A percentile compares a stretch with the other conserved stretches of the same genome.
Conservation (phyloP, 2,329 filamentous ascomycete genomes). For the Fusarium beomiforme region DNA sequence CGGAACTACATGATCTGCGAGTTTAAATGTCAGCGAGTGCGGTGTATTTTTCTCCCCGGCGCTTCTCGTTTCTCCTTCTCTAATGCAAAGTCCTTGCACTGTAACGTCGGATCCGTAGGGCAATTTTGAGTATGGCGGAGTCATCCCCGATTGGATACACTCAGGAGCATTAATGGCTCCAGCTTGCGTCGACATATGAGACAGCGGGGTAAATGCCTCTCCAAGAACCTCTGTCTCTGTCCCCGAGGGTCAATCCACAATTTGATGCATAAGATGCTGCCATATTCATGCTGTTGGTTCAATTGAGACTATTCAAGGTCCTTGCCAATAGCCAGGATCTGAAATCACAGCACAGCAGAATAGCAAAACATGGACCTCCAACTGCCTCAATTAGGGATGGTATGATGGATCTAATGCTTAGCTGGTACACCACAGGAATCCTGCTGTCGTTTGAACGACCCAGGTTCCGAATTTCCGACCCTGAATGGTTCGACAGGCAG, state of each 20-base stretch:
- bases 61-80: not conserved
- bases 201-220: not conserved
- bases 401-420: constrained; percentile 4
- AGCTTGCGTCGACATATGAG: not conserved
- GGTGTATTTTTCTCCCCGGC: too few species aligned
- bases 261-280: constrained; percentile 8
- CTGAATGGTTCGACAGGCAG: not conserved
- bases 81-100: not conserved
- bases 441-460: not conserved
- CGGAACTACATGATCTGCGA: too few species aligned
- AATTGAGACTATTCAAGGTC: constrained; percentile 1
- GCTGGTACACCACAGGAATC: not conserved
- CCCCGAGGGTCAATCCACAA: not conserved
- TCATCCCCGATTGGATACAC: constrained; percentile 15
- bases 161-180: not conserved
- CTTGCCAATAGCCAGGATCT: not conserved
- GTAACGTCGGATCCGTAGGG: not conserved
- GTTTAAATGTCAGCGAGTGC: too few species aligned
- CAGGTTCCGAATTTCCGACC: not conserved
- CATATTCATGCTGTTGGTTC: constrained; percentile 7
- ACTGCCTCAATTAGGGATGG: constrained; percentile 6
- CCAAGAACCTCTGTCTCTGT: not conserved
- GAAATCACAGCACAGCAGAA: not conserved
- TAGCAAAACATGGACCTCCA: not conserved
- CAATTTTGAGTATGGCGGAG: not conserved